phyloP scores from a whole-genome alignment of 306 rosid species.

The Vicia faba region DNA sequence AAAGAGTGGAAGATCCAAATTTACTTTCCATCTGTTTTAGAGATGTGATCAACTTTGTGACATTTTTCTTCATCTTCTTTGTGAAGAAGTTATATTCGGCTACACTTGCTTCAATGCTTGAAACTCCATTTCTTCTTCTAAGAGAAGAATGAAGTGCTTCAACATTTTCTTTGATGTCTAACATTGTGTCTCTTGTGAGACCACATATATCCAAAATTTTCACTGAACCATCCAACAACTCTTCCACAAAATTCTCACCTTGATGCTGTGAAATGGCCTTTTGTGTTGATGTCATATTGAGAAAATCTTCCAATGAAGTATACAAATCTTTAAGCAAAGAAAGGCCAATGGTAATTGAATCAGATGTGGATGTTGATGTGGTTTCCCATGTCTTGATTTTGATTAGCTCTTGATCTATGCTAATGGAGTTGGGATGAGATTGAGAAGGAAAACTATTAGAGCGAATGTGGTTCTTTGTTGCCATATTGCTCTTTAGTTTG shows the following conservation, averaged over 20 bases:
- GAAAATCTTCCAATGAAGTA: slow-evolving; percentile 55
- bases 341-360: slow-evolving; percentile 44
- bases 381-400: slow-evolving; percentile 49
- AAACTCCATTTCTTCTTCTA: not conserved
- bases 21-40: slow-evolving; percentile 48
- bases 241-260: slow-evolving; percentile 48
- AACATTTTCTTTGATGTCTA: slow-evolving; percentile 55
- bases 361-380: slow-evolving; percentile 41
- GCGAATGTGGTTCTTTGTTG: slow-evolving; percentile 47
- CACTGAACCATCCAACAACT: slow-evolving; percentile 61
- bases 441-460: slow-evolving; percentile 69
- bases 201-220: slow-evolving; percentile 69
- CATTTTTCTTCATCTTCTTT: slow-evolving; percentile 59
- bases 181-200: slow-evolving; percentile 52
- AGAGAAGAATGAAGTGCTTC: not conserved
- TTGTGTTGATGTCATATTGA: slow-evolving; percentile 59
- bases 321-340: slow-evolving; percentile 53
- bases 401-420: slow-evolving; percentile 53
- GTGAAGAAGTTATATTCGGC: slow-evolving; percentile 44
- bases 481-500: slow-evolving; percentile 43
- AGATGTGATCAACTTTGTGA: slow-evolving; percentile 43
- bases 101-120: not conserved
- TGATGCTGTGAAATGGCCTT: slow-evolving; percentile 47
- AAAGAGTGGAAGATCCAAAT: slow-evolving; percentile 33
- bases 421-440: slow-evolving; percentile 62